Base-by-base conservation (phyloP, 495 filamentous ascomycete genomes). In the Astrocystis sublimbata region DNA sequence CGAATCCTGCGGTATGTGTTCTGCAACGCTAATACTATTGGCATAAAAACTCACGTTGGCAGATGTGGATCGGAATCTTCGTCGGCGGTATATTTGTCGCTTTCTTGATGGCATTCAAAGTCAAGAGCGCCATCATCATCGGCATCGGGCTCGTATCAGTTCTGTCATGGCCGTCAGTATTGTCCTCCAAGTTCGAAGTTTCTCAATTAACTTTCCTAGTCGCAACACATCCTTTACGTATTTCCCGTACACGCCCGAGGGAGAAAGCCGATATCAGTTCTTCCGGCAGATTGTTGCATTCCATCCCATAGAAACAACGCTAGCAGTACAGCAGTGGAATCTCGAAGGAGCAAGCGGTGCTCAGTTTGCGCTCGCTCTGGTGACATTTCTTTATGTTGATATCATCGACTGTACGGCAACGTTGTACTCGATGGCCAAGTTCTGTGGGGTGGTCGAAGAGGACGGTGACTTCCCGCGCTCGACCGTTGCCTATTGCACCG, bases 301-400 rank as follows among this genome's bases (percentile, higher is more conserved):
- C 74, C 89, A 91, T 66, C 88, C 89, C 9, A 92, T 93, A 68
- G 68, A 84, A 64, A 81, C 85, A 49, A 88, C 82, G 12, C 71
- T 92, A 6, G 76, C 74, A 3, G 87, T 82, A 6, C 85, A 89
- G 64, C 75, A 91, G 15, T 93, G 89, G 89, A 70, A 88, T 67
- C 68, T 93, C 13, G 23, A 49, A 33, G 74, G 69, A 4, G 70
- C 75, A 8, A 76, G 75, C 6, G 83, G 85, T 40, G 84, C 86
- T 0, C 69, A 76, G 60, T 92, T 94, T 69, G 86, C 82, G 35
- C 74, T 93, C 13, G 90, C 90, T 2, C 84, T 93, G 41, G 86
- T 94, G 66, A 93, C 91, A 13, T 93, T 94, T 70, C 82, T 92
- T 61, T 93, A 94, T 65, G 91, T 94, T 55, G 91, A 94, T 73